Evolutionary conservation across 805 yeast genomes (phyloP), one percentile per base, ranked within the genome.

Genomic region (Sugiyamaella smithiae): DNA sequence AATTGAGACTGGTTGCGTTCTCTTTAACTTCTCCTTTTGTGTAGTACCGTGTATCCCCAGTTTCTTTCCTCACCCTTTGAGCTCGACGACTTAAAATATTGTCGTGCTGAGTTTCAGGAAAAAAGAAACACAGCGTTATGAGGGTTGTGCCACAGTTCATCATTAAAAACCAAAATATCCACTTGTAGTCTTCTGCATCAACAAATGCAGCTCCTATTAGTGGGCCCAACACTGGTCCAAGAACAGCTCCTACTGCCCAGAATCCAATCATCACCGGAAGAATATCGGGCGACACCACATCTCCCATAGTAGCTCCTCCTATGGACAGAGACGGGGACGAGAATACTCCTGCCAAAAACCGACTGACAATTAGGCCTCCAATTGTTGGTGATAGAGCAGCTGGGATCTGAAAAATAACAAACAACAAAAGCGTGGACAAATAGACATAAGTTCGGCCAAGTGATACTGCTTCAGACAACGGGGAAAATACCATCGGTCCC

Each of bases 401-500:
- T 26, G 83, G 83, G 29, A 81, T 74, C 57, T 81, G 85, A 36
- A 82, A 63, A 9, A 77, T 62, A 46, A 69, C 60, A 53, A 78
- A 81, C 1, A 77, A 35, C 48, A 76, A 64, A 25, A 78, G 62
- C 2, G 84, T 69, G 16, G 64, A 43, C 33, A 73, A 62, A 57
- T 78, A 80, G 32, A 77, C 67, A 20, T 44, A 50, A n/a, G 45
- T 77, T 76, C 93, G 76, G 44, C 70, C 70, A 41, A 62, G 66
- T 26, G 70, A 67, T 38, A 75, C 74, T 43, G 71, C 55, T 60
- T 78, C 82, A 2, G 80, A 74, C 11, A 78, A 54, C 1, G 84
- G 85, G 1, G 84, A 85, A 74, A 81, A 78, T 11, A 82, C 52
- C 61, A 81, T 66, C 2, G 86, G 85, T 0, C 88, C 89, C 5